Percentiles rank a stretch among this genome's conserved stretches.
These are phyloP conservation scores for Pythium oligandrum DNA, from an alignment of 352 stramenopile genomes.

Conservation along the genomic window DNA sequence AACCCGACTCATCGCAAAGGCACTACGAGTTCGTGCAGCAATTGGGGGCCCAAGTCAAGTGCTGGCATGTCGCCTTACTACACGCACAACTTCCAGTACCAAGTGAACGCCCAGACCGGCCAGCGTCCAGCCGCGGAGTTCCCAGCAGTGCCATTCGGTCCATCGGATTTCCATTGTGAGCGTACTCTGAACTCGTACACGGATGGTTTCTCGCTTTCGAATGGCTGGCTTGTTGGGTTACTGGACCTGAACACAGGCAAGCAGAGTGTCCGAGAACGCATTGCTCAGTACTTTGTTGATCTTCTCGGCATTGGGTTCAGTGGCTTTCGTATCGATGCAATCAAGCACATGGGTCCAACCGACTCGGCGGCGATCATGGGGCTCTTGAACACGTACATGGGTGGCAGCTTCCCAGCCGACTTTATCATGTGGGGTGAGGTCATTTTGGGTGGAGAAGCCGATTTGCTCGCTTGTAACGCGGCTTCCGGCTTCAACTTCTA, in stretches of 20 bases:
- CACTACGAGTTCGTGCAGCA: constrained; percentile 8
- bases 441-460: constrained; percentile 12
- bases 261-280: constrained; percentile 9
- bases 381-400: constrained; percentile 47
- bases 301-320: constrained; percentile 63
- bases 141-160: constrained; percentile 47
- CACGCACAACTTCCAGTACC: constrained; percentile 35
- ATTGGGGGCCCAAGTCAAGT: constrained; percentile 20
- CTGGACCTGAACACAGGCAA: not conserved
- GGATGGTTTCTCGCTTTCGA: constrained; percentile 29
- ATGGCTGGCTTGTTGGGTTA: constrained; percentile 26
- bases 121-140: constrained; percentile 45
- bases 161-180: constrained; percentile 66
- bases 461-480: constrained; percentile 45
- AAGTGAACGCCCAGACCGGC: constrained; percentile 37
- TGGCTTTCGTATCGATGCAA: constrained; percentile 58
- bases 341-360: constrained; percentile 45
- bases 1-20: constrained; percentile 14
- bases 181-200: constrained; percentile 31
- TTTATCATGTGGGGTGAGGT: constrained; percentile 64
- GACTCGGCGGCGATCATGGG: constrained; percentile 20
- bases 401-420: constrained; percentile 46
- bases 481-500: constrained; percentile 65
- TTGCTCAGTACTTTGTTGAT: constrained; percentile 71
- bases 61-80: constrained; percentile 18